Base-by-base conservation (phyloP, 1,284 basidiomycete genomes). In the Trametes sp. region DNA sequence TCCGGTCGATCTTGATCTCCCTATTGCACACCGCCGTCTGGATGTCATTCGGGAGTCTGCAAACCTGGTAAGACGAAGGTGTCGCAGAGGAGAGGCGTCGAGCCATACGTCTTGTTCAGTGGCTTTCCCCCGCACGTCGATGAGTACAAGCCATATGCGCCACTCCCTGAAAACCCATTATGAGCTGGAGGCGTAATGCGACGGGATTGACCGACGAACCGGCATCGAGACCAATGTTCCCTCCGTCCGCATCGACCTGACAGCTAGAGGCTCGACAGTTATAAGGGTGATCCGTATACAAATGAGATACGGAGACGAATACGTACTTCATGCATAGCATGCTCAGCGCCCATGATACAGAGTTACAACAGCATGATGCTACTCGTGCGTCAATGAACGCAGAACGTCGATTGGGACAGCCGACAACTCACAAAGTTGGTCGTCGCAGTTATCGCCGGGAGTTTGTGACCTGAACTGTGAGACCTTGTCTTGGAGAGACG, bases 311-410 rank as follows among this genome's bases (percentile, higher is more conserved):
- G n/a, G n/a, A n/a, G 23, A 6, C 4, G 24, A 4, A 29, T n/a
- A 62, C 69, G 46, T 45, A 70, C 69, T 70, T 68, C 63, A 66
- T 63, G 46, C 69, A 70, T 26, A 69, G 56, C 68, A 69, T 69
- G 49, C 68, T 69, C 49, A 69, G 53, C n/a, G 63, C 55, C 60
- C 60, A 69, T 7, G 68, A 57, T 11, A 69, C 45, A 3, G 62
- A 64, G 28, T 69, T 69, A 45, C 68, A 69, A 35, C 68, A 69
- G 38, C 68, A 69, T 54, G 24, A 24, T 6, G 64, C 68, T 69
- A 21, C 3, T 7, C 2, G 21, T 14, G 28, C 8, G 33, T 38
- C 14, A 31, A 2, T 35, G 13, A 1, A 35, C 14, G 16, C 4
- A 21, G 16, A 28, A 4, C 24, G 21, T 16, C 23, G 13, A 19